Conservation (phyloP, 306 rosid species). For the Alnus rubra region DNA sequence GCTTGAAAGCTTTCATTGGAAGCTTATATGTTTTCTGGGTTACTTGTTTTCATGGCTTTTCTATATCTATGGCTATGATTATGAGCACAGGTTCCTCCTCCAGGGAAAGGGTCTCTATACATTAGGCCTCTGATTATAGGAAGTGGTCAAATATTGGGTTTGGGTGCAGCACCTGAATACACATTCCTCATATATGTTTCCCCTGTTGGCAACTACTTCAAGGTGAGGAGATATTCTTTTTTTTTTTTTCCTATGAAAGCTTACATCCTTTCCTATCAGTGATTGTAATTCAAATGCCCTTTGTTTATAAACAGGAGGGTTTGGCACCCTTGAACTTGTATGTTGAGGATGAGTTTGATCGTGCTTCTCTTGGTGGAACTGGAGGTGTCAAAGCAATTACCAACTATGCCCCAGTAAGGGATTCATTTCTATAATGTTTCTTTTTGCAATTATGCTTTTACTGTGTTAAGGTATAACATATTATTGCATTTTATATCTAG, state of each 20-base stretch:
- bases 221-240: slow-evolving; percentile 31
- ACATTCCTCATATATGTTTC: slow-evolving; percentile 79
- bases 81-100: slow-evolving; percentile 80
- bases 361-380: slow-evolving; percentile 79
- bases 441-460: neutral
- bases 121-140: slow-evolving; percentile 86
- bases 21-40: neutral
- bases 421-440: neutral
- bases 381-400: slow-evolving; percentile 82
- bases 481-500: slow-evolving; percentile 30
- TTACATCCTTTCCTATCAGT: neutral
- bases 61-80: neutral
- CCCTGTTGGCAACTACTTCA: slow-evolving; percentile 92
- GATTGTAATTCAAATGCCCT: neutral
- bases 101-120: slow-evolving; percentile 78
- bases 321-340: slow-evolving; percentile 73
- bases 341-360: slow-evolving; percentile 77
- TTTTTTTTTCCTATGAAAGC: neutral
- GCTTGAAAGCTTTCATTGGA: neutral
- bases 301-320: slow-evolving; percentile 57
- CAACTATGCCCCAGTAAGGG: slow-evolving; percentile 78
- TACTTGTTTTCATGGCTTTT: neutral
- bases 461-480: neutral
- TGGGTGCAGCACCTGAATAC: slow-evolving; percentile 78
- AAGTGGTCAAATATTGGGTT: slow-evolving; percentile 77